These are phyloP conservation scores for Alternaria tenuissima DNA, from an alignment of 2,329 filamentous ascomycete genomes.

Conservation along the genomic window DNA sequence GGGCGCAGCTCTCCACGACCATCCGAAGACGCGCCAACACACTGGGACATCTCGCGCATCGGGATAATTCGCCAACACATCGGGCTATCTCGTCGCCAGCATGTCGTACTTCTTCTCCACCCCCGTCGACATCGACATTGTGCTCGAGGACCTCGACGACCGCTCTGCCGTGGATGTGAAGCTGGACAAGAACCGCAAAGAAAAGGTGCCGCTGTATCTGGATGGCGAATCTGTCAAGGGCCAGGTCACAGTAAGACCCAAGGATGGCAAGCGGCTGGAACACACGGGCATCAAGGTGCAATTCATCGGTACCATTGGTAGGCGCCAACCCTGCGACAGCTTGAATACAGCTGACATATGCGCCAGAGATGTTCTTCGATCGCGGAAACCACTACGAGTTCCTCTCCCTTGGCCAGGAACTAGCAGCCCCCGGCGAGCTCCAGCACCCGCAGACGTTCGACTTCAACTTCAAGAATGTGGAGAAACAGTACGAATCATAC, in stretches of 20 bases:
- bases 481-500: constrained; percentile 99
- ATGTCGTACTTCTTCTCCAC: constrained; percentile 98
- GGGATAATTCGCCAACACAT: background rate
- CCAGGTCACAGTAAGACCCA: constrained; percentile 91
- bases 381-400: constrained; percentile 99
- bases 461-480: constrained; percentile 99
- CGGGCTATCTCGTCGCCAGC: constrained; percentile 17
- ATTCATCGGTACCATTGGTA: constrained; percentile 98
- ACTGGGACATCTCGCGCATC: background rate
- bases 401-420: constrained; percentile 93
- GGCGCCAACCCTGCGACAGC: constrained; percentile 18
- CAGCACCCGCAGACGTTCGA: constrained; percentile 98
- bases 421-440: constrained; percentile 94
- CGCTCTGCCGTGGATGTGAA: constrained; percentile 96
- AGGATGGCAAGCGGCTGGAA: constrained; percentile 97
- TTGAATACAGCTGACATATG: background rate
- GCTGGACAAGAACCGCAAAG: constrained; percentile 96
- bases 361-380: constrained; percentile 97
- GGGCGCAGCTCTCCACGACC: constrained; percentile 17
- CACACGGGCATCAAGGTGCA: constrained; percentile 99
- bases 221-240: constrained; percentile 99
- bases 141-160: constrained; percentile 94
- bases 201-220: constrained; percentile 96
- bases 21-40: constrained; percentile 12
- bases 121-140: constrained; percentile 97